phyloP scores from a whole-genome alignment of 1,284 basidiomycete species.

The Cutaneotrichosporon sp. region DNA sequence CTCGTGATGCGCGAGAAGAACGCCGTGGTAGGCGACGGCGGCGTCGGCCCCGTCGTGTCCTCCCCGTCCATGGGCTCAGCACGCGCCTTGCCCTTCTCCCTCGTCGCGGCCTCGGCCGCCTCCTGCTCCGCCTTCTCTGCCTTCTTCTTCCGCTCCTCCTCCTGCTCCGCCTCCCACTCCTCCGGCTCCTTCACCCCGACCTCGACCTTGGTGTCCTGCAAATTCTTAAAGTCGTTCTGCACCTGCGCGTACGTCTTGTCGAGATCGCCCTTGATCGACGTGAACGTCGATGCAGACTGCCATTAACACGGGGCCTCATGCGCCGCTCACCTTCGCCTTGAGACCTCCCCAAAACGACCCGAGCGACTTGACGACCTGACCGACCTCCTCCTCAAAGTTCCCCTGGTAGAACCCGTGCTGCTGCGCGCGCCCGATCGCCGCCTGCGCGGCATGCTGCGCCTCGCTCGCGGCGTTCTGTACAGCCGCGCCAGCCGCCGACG shows the following conservation, averaged over 20 bases:
- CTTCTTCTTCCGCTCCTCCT: constrained; percentile 21
- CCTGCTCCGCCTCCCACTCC: constrained; percentile 27
- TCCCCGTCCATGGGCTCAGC: constrained; percentile 10
- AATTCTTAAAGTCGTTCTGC: constrained; percentile 64
- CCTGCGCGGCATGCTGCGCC: not conserved
- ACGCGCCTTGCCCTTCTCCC: constrained; percentile 35
- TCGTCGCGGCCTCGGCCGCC: constrained; percentile 11
- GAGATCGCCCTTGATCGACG: constrained; percentile 69
- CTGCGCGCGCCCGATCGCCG: constrained; percentile 3
- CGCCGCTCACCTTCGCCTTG: constrained; percentile 65
- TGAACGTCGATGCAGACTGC: constrained; percentile 68
- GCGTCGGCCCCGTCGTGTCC: not conserved
- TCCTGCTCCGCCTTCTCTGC: constrained; percentile 6
- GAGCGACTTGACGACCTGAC: constrained; percentile 76
- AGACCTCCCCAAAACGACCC: constrained; percentile 77
- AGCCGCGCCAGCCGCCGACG: not conserved
- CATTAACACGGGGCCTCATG: not conserved
- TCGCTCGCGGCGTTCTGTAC: not conserved
- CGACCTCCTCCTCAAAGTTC: constrained; percentile 76
- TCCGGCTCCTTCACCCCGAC: constrained; percentile 38
- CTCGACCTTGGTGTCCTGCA: constrained; percentile 42
- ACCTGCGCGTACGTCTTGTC: constrained; percentile 71
- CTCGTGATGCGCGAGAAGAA: constrained; percentile 32
- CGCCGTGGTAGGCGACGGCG: constrained; percentile 10
- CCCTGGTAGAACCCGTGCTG: constrained; percentile 40